Base-by-base conservation (phyloP, 2,329 filamentous ascomycete species). In the Aspergillus piperis region DNA sequence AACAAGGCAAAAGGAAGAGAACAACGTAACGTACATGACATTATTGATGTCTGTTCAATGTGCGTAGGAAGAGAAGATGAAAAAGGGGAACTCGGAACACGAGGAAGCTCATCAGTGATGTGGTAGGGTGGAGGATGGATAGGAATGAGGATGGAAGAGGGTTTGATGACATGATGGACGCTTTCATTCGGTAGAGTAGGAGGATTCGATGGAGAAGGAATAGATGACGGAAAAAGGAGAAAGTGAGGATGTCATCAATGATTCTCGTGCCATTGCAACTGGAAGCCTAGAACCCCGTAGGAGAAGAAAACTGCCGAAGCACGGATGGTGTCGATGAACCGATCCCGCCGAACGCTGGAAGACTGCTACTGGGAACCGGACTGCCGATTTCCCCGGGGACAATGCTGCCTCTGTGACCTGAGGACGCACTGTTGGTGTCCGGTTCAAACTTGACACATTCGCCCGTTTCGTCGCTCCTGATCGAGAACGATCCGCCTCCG, bases 401-500 rank as follows among this genome's bases (percentile, higher is more conserved):
- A 57, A 77, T 71, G 65, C 77, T 79, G 21, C 73, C 73, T 68
- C 79, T 71, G 65, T 75, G 71, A 63, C 76, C 62, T 74, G 78
- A 75, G 11, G 77, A 71, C 19, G 77, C 76, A 61, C 77, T 79
- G 60, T 76, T 79, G 57, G 74, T 77, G 66, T 85, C 83, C 13
- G 84, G 80, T 58, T 88, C 81, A 62, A 81, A 82, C 63, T 77
- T 81, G 69, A 82, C 76, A 41, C 75, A 75, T 49, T 74, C 72
- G 27, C 73, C 75, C 27, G 69, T 67, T 30, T 76, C 80, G 52
- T 86, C 84, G 41, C 83, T 81, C 62, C 83, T 84, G 64, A 90
- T 83, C 36, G 90, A 87, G 71, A 99, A 96, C 25, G 85, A 89
- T n/a, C 95, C 95, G 48, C 94, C 94, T 49, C 95, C 95, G 69